Percentiles rank a stretch among this genome's conserved stretches.
Conservation (phyloP, 495 filamentous ascomycete genomes). For the Penicillium atrosanguineum region DNA sequence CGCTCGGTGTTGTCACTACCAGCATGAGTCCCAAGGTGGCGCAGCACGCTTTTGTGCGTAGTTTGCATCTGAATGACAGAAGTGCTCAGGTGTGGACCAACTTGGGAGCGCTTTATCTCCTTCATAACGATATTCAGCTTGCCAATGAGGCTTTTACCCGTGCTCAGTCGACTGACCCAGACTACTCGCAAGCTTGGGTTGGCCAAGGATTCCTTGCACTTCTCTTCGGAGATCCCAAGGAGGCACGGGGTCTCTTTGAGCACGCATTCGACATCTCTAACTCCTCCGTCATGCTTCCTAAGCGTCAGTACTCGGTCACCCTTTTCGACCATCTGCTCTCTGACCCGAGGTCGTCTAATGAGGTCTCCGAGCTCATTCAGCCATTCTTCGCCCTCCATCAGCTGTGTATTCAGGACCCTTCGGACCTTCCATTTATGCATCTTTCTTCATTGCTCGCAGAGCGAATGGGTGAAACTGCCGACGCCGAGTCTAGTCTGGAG, state of each 20-base stretch:
- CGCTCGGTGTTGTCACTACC: constrained; percentile 86
- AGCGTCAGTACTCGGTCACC: constrained; percentile 72
- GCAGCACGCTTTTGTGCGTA: constrained; percentile 92
- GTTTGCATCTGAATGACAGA: constrained; percentile 85
- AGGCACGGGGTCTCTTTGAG: constrained; percentile 83
- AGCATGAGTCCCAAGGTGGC: constrained; percentile 80
- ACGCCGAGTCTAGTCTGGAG: constrained; percentile 64
- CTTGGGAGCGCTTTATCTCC: constrained; percentile 77
- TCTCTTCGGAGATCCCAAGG: constrained; percentile 64
- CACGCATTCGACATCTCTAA: constrained; percentile 92
- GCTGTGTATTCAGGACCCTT: constrained; percentile 63
- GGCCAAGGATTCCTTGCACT: constrained; percentile 86
- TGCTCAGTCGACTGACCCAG: constrained; percentile 90
- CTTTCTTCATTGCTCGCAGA: constrained; percentile 80
- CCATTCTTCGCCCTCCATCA: constrained; percentile 89
- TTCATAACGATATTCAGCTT: constrained; percentile 77
- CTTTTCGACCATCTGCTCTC: constrained; percentile 73
- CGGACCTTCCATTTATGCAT: constrained; percentile 68
- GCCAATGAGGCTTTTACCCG: constrained; percentile 87
- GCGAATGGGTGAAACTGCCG: constrained; percentile 62
- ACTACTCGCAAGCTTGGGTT: constrained; percentile 88
- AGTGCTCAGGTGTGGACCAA: constrained; percentile 87
- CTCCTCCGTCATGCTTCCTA: constrained; percentile 65
- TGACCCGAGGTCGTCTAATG: constrained; percentile 52
- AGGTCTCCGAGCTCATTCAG: constrained; percentile 60